Conservation (phyloP, 176 grass and related monocot species). For the Alloteropsis semialata region DNA sequence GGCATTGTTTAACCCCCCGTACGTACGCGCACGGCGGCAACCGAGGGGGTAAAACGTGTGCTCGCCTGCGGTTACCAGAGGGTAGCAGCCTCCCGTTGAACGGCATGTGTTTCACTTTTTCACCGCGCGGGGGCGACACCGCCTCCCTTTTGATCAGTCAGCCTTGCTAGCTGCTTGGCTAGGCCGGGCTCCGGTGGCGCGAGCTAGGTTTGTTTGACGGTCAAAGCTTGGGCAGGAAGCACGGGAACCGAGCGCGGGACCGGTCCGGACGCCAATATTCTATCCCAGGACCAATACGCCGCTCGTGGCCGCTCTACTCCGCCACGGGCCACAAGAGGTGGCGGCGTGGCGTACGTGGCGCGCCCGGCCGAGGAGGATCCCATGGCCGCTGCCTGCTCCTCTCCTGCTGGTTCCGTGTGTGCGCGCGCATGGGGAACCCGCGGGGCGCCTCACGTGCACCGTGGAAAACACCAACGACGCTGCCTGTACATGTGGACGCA, state of each 20-base stretch:
- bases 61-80: neutral
- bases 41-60: slow-evolving; percentile 8
- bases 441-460: slow-evolving; percentile 52
- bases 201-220: slow-evolving; percentile 28
- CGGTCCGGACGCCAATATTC: slow-evolving; percentile 46
- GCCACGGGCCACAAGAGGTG: too few species aligned
- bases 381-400: too few species aligned
- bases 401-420: too few species aligned
- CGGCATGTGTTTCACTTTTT: slow-evolving; percentile 35
- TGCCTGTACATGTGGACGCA: neutral
- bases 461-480: slow-evolving; percentile 41
- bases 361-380: slow-evolving; percentile 38
- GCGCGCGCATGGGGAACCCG: slow-evolving; percentile 42
- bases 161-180: neutral
- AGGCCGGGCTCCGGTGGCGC: neutral
- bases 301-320: slow-evolving; percentile 32
- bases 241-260: slow-evolving; percentile 39
- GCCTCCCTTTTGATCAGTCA: neutral
- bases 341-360: neutral
- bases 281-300: slow-evolving; percentile 40
- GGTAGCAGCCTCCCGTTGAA: neutral
- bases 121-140: slow-evolving; percentile 24
- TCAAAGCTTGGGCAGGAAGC: slow-evolving; percentile 51
- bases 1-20: slow-evolving; percentile 5
- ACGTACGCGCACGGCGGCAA: neutral